Evolutionary conservation across 257 asterid genomes (phyloP).

Genomic region (Voacanga thouarsii): DNA sequence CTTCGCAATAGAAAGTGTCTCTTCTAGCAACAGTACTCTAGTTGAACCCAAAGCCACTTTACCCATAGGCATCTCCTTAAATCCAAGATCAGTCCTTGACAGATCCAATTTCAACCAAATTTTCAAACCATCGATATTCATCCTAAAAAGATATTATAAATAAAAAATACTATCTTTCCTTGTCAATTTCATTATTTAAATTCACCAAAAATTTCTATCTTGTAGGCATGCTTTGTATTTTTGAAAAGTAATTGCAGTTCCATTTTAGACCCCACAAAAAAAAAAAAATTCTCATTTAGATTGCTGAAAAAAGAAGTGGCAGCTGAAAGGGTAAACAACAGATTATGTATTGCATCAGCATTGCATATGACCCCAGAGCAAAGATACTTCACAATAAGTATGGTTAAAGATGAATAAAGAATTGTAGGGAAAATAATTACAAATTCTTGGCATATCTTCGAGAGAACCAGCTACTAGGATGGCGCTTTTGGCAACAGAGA

Average conservation of each 20-base stretch:
- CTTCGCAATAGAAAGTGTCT: slow-evolving; percentile 77
- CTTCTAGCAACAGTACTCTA: slow-evolving; percentile 90
- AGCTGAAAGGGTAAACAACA: neutral
- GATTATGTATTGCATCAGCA: neutral
- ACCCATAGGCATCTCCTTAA: slow-evolving; percentile 92
- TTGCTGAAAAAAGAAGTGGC: neutral
- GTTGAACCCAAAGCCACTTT: slow-evolving; percentile 92
- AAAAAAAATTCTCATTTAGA: neutral
- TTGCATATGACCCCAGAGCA: no score
- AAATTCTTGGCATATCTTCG: slow-evolving; percentile 44
- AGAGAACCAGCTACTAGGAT: slow-evolving; percentile 58
- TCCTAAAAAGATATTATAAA: neutral
- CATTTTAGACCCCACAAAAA: neutral
- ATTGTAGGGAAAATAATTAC: neutral
- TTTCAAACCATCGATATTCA: no score
- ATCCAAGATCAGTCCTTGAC: slow-evolving; percentile 68
- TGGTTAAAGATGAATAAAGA: no score
- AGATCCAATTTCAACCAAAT: neutral
- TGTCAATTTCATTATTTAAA: neutral
- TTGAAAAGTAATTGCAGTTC: neutral
- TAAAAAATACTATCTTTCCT: neutral
- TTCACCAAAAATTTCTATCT: neutral
- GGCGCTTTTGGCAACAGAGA: slow-evolving; percentile 71
- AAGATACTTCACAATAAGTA: no score
- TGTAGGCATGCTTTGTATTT: no score